phyloP scores from a whole-genome alignment of 2,329 filamentous ascomycete genomes.

The Pseudogymnoascus sp. region DNA sequence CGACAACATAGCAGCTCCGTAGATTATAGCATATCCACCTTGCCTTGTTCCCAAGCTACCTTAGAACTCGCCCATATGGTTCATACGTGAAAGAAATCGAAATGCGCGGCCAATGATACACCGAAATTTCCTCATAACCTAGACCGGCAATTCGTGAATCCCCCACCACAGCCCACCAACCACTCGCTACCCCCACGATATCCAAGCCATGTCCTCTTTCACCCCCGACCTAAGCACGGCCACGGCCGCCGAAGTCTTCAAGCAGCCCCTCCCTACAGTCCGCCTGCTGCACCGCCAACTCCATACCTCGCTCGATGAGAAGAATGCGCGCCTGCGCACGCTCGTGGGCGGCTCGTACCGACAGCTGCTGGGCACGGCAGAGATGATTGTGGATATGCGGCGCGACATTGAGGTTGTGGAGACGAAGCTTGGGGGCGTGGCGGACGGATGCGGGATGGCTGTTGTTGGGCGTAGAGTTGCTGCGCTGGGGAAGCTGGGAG shows the following conservation, averaged over 20 bases:
- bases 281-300: constrained; percentile 53
- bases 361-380: constrained; percentile 82
- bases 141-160: neutral
- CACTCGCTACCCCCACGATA: neutral
- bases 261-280: constrained; percentile 54
- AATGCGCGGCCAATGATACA: neutral
- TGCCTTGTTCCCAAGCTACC: neutral
- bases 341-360: constrained; percentile 67
- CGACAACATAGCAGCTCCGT: neutral
- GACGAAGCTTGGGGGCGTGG: constrained; percentile 60
- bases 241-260: constrained; percentile 27
- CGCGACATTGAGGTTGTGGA: constrained; percentile 68
- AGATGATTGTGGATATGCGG: constrained; percentile 89
- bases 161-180: neutral
- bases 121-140: neutral
- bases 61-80: neutral
- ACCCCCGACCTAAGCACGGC: constrained; percentile 43
- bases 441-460: constrained; percentile 65
- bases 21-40: neutral
- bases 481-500: constrained; percentile 43
- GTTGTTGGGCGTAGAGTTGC: constrained; percentile 58
- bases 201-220: constrained; percentile 29
- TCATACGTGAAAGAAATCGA: neutral
- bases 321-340: constrained; percentile 51
- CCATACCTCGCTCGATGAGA: constrained; percentile 52